Base-by-base conservation (phyloP, 345 rosid genomes). In the Moringa oleifera region DNA sequence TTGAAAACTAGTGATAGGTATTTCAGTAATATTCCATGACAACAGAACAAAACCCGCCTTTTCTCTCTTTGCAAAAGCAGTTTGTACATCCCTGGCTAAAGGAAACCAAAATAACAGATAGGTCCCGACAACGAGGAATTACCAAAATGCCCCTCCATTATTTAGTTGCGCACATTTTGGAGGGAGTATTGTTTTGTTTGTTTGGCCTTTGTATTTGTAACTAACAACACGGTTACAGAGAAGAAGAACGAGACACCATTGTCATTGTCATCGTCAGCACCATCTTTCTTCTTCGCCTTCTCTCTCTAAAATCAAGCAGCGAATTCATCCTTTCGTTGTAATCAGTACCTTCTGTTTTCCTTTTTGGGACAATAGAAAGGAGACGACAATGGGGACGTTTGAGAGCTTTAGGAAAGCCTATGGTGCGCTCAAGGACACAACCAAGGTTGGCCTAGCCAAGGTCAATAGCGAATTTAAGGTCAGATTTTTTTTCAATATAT, bases 391-490 rank as follows among this genome's bases (percentile, higher is more conserved):
- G 96, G 91, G 92, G 63, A 75, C 96, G 23, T 88, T 94, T 59
- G 75, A 81, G 58, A 89, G 96, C 71, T 80, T 95, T 12, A 73
- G 97, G 65, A 91, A 89, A 76, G 99, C 96, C 31, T 95, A 91
- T 62, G 99, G 96, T 18, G 99, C 96, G 7, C 92, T 95, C 55
- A 95, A 95, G 75, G 99, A 95, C 64, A 74, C 96, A 55, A 95
- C 97, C 70, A 95, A 62, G 79, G 99, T 95, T 55, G 99, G 99
- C 64, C 90, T 95, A 61, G 99, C 99, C 31, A 95, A 95, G 81
- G 97, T 95, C 79, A 91, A 95, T 58, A 95, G 97, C 57, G 99
- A 91, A 68, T 91, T 79, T 76, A 95, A 91, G 99, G 99, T 88
- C 65, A 28, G 49, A 31, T 50, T 50, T 59, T 10, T 15, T 20